Evolutionary conservation across 1,284 basidiomycete genomes (phyloP).

Genomic region (Sanguinoderma infundibulare): DNA sequence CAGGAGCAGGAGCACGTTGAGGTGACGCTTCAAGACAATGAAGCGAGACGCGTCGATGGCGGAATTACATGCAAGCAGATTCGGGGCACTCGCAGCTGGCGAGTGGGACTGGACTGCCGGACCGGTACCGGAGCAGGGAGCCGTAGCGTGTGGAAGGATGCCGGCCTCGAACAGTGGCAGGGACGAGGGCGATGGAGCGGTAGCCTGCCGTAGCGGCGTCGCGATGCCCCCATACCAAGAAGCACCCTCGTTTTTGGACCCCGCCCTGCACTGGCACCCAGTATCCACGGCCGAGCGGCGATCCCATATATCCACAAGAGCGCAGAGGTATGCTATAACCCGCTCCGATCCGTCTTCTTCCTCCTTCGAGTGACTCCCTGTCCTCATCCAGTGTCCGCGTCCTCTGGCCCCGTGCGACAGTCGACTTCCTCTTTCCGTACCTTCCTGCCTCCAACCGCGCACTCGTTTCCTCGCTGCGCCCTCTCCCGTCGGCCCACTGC

Average conservation of each 20-base stretch:
- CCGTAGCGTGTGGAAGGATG: constrained; percentile 15
- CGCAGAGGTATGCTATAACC: neutral
- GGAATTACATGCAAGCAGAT: neutral
- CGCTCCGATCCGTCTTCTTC: neutral
- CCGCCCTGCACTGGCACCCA: constrained; percentile 11
- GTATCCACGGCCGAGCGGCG: constrained; percentile 19
- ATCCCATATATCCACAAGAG: constrained; percentile 15
- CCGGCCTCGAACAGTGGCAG: constrained; percentile 4
- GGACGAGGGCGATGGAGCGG: constrained; percentile 22
- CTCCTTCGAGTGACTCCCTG: neutral
- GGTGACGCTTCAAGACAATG: neutral
- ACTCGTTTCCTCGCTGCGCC: neutral
- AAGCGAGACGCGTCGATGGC: neutral
- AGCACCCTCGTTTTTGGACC: constrained; percentile 27
- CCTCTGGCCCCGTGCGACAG: neutral
- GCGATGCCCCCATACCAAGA: constrained; percentile 25
- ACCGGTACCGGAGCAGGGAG: constrained; percentile 1
- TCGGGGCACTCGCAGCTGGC: no score
- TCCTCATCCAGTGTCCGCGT: neutral
- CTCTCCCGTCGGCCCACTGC: neutral
- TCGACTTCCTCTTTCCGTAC: neutral
- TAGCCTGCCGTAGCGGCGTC: constrained; percentile 26
- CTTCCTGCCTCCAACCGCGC: neutral
- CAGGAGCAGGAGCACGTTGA: no score
- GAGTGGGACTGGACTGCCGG: neutral